Evolutionary conservation across 306 rosid species (phyloP), one percentile per base, ranked within the genome.

Genomic region (Dicorynia guianensis): DNA sequence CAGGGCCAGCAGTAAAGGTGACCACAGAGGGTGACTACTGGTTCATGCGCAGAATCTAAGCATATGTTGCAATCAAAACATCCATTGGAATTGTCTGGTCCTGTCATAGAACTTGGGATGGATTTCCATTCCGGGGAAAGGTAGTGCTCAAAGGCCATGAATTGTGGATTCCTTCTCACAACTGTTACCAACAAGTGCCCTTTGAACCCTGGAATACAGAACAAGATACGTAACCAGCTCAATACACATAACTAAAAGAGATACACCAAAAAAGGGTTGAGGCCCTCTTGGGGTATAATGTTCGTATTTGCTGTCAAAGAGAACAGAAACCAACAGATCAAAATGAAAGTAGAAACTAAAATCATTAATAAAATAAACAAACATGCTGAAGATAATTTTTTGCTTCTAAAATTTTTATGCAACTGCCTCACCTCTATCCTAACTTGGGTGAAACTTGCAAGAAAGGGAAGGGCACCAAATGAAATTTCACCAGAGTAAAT

Each of bases 1-100:
- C 99, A 96, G 30, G 96, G 89, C 98, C 99, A 96, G 83, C 99
- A 96, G 78, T 86, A 96, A 42, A 96, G 93, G 83, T 96, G 99
- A 55, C 99, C 99, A 36, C 99, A 96, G 14, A 89, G 83, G 33
- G 99, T 96, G 36, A 96, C 99, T 15, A 96, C 89, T 0, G 99
- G 99, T 63, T 92, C 99, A 1, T 78, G 49, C 4, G 90, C 97
- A 52, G 80, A 86, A 67, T 96, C 98, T 42, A 96, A 74, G 86
- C 99, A 96, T 72, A 96, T 96, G 86, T 90, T 96, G 83, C 99
- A 96, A 65, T 96, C 97, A 10, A 90, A 96, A 67, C 89, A 83
- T 44, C 83, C 90, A 34, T 77, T 69, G 65, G 71, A 61, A 48
- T 46, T 86, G 54, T 85, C 96, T 3, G 87, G 65, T 13, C 86